Evolutionary conservation across 2,329 filamentous ascomycete species (phyloP).

Genomic region (Trichoderma koningii): DNA sequence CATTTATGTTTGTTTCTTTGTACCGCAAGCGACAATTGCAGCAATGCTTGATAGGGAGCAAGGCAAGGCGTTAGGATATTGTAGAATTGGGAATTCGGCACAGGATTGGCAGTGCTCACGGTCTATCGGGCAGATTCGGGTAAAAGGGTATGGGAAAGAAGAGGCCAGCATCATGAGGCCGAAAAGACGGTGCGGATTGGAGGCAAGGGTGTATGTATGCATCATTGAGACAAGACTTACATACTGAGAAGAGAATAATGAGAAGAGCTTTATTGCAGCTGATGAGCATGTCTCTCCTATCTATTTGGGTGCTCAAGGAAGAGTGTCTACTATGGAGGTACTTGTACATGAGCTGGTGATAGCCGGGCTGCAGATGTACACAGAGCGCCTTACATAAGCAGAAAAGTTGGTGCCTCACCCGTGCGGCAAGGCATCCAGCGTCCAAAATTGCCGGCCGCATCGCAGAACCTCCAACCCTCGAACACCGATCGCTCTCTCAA

Average conservation of each 20-base stretch:
- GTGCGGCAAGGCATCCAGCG: slow-evolving; percentile 43
- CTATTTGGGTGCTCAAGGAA: too few species aligned
- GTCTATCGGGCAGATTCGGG: slow-evolving; percentile 24
- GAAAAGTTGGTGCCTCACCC: slow-evolving; percentile 43
- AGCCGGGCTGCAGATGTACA: background rate
- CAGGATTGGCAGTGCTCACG: background rate
- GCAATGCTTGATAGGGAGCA: slow-evolving; percentile 20
- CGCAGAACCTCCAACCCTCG: slow-evolving; percentile 37
- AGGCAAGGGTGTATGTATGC: slow-evolving; percentile 17
- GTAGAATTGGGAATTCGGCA: slow-evolving; percentile 12
- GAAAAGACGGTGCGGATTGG: background rate
- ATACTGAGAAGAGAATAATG: slow-evolving; percentile 12
- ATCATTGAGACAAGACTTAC: background rate
- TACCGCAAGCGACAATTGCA: slow-evolving; percentile 15
- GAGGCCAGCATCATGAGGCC: background rate
- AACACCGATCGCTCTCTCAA: slow-evolving; percentile 38
- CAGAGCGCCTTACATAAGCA: slow-evolving; percentile 37
- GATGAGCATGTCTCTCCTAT: background rate
- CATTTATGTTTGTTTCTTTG: background rate
- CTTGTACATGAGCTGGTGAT: background rate
- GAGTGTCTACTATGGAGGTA: too few species aligned
- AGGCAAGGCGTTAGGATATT: slow-evolving; percentile 33
- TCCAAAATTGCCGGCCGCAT: slow-evolving; percentile 47
- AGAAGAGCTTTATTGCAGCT: background rate
- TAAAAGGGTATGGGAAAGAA: background rate